Conservation (phyloP, 345 rosid species). For the Citrus australasica region DNA sequence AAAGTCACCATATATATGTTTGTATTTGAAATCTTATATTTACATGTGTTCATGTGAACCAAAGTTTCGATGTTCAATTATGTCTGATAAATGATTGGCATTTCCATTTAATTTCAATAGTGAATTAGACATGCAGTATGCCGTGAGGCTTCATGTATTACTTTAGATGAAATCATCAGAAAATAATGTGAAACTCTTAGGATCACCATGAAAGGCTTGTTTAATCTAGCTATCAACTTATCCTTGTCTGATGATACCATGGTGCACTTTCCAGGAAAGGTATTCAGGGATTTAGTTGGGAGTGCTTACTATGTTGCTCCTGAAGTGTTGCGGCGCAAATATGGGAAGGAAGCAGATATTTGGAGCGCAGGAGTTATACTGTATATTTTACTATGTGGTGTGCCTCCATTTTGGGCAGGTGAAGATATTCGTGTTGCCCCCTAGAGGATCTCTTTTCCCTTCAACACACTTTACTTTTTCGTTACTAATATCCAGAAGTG, state of each 20-base stretch:
- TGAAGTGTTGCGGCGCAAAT: constrained; percentile 62
- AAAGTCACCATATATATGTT: neutral
- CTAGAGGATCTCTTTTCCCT: neutral
- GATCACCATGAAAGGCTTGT: neutral
- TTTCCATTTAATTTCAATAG: neutral
- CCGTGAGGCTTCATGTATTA: neutral
- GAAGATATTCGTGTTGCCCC: neutral
- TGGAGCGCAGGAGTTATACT: constrained; percentile 91
- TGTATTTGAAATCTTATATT: neutral
- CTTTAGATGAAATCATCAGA: neutral
- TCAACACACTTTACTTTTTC: neutral
- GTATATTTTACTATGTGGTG: constrained; percentile 86
- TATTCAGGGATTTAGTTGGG: constrained; percentile 65
- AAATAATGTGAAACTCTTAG: neutral
- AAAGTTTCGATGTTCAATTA: neutral
- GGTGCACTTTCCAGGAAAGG: constrained; percentile 48
- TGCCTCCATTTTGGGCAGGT: constrained; percentile 98
- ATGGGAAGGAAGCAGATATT: constrained; percentile 78
- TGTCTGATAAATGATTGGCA: too few species aligned
- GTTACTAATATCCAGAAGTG: neutral
- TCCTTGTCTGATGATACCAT: neutral
- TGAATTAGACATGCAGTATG: neutral
- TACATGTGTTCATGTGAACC: neutral
- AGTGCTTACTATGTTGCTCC: constrained; percentile 95
- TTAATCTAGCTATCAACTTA: neutral